Conservation (phyloP, 108 stramenopile species). For the Ochromonas danica region DNA sequence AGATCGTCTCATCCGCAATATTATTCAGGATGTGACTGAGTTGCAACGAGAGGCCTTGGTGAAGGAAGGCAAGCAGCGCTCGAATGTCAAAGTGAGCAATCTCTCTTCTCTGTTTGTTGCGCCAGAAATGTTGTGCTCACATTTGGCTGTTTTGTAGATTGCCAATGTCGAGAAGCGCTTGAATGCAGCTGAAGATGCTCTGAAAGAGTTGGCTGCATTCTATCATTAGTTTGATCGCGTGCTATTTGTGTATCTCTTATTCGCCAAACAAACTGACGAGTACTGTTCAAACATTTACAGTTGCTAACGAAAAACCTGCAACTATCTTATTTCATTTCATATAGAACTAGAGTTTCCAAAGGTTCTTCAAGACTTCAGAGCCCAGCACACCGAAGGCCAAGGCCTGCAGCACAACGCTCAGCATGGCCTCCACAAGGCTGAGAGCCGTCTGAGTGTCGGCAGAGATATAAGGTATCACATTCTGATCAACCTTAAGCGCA, state of each 20-base stretch:
- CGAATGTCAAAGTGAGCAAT: neutral
- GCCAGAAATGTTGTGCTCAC: neutral
- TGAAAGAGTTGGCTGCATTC: neutral
- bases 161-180: neutral
- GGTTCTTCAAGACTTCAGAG: no score
- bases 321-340: no score
- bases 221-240: no score
- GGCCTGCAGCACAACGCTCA: no score
- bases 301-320: no score
- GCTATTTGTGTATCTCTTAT: no score
- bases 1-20: constrained; percentile 78
- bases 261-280: no score
- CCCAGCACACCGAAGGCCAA: no score
- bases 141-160: neutral
- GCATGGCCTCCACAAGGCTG: no score
- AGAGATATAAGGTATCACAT: no score
- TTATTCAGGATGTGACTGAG: constrained; percentile 61
- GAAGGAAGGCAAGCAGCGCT: neutral
- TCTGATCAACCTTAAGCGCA: neutral
- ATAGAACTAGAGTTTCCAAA: no score
- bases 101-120: neutral
- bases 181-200: neutral
- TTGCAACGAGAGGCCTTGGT: neutral
- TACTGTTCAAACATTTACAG: no score
- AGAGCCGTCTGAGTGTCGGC: neutral